A percentile compares a stretch with the other conserved stretches of the same genome.
Evolutionary conservation across 2,329 filamentous ascomycete genomes (phyloP).

Genomic region (Fusarium dimerum): DNA sequence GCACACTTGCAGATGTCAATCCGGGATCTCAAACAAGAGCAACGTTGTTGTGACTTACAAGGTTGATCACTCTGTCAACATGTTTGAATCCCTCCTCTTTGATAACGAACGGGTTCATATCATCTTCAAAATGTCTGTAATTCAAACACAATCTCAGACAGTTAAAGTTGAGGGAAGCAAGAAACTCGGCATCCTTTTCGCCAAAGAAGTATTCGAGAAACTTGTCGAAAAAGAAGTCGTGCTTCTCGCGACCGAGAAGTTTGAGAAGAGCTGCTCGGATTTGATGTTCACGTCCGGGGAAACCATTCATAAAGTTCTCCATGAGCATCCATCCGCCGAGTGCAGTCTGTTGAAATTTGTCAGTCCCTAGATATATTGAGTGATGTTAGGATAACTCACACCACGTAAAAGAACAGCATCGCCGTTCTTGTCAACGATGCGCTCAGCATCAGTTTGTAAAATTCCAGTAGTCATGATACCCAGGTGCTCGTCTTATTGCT

Average conservation of each 20-base stretch:
- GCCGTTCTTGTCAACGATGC: conserved; percentile 46
- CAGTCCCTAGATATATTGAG: neutral
- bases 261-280: conserved; percentile 54
- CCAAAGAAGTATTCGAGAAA: conserved; percentile 60
- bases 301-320: conserved; percentile 65
- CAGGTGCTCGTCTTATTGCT: neutral
- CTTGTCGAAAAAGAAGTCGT: conserved; percentile 61
- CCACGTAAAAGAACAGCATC: conserved; percentile 45
- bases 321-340: conserved; percentile 41
- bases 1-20: conserved; percentile 31
- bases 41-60: conserved; percentile 18
- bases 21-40: fast-evolving
- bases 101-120: conserved; percentile 50
- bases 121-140: conserved; percentile 56
- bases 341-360: conserved; percentile 18
- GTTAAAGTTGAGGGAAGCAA: conserved; percentile 55
- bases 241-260: conserved; percentile 56
- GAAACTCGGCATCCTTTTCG: conserved; percentile 57
- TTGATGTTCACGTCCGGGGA: conserved; percentile 56
- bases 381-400: conserved; percentile 11
- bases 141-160: conserved; percentile 61
- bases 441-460: conserved; percentile 25
- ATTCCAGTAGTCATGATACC: conserved; percentile 17
- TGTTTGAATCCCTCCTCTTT: conserved; percentile 51
- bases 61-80: conserved; percentile 48